These are phyloP conservation scores for Fagopyrum homotropicum DNA, from an alignment of 148 eudicot genomes.

Conservation along the genomic window DNA sequence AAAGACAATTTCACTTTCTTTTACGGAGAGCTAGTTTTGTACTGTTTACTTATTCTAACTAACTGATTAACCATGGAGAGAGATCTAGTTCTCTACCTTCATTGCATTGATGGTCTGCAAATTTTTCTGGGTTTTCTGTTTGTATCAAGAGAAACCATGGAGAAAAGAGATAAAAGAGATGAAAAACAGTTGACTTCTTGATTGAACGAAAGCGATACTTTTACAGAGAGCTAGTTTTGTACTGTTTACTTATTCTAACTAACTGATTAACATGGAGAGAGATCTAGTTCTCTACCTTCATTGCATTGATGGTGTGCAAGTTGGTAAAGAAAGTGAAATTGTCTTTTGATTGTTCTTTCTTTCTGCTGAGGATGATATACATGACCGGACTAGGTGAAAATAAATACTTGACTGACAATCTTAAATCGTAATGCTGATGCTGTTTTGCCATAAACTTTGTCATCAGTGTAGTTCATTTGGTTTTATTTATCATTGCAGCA, in stretches of 20 bases:
- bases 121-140: too few species aligned
- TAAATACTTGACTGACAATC: not conserved
- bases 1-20: too few species aligned
- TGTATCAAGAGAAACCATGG: too few species aligned
- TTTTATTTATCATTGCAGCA: constrained; percentile 4
- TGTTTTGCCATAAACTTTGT: not conserved
- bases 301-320: not conserved
- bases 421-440: not conserved
- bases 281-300: not conserved
- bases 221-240: too few species aligned
- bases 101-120: too few species aligned
- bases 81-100: not conserved
- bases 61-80: not conserved
- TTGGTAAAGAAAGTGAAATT: not conserved
- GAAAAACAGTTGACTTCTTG: too few species aligned
- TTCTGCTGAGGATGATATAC: not conserved
- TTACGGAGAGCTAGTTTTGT: too few species aligned
- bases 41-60: too few species aligned
- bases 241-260: too few species aligned
- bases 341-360: not conserved
- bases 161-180: too few species aligned
- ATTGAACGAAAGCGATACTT: too few species aligned
- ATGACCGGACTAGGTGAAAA: not conserved
- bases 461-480: not conserved
- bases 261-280: not conserved